Base-by-base conservation (phyloP, 192 early-diverging fungal genomes). In the Podila clonocystis region DNA sequence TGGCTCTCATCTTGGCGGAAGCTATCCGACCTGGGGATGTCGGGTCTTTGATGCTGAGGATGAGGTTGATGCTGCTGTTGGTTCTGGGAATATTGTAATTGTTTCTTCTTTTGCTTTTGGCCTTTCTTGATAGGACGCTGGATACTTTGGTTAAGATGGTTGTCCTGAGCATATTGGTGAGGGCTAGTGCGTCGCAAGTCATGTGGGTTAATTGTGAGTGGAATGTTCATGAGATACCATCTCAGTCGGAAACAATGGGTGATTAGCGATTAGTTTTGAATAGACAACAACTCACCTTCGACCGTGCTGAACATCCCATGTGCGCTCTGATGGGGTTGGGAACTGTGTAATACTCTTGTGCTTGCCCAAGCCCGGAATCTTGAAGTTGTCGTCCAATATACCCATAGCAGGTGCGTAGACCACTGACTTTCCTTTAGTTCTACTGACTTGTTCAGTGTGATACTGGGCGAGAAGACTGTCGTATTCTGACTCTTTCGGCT, bases 351-450 rank as follows among this genome's bases (percentile, higher is more conserved):
- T 55, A 26, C 52, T 22, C 52, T 24, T 55, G 52, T 55, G 4
- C 52, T 55, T 55, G 24, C 52, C 52, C 52, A 55, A 55, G 24
- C 52, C 52, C 24, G 52, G 52, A 17, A 55, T 55, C 52, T 55
- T 22, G 4, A 55, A 55, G 24, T 55, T 17, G 2, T 55, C 22
- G 11, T 26, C 52, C n/a, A 26, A 24, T 9, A 9, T 17, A 12
- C 52, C 8, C 20, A 26, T 8, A 0, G 52, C 24, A n/a, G n/a
- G 52, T 7, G 52, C 9, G 5, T 55, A n/a, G 4, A 24, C n/a
- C 0, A 26, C 6, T 1, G 52, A 24, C 5, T 55, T n/a, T 55
- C n/a, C 29, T 19, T 31, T 61, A 0, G 22, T 61, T 31, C 22
- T 61, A 11, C 9, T 31, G 30, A 13, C 59, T 33, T 28, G 20